Base-by-base conservation (phyloP, 495 filamentous ascomycete genomes). In the Lasiosphaeria miniovina region DNA sequence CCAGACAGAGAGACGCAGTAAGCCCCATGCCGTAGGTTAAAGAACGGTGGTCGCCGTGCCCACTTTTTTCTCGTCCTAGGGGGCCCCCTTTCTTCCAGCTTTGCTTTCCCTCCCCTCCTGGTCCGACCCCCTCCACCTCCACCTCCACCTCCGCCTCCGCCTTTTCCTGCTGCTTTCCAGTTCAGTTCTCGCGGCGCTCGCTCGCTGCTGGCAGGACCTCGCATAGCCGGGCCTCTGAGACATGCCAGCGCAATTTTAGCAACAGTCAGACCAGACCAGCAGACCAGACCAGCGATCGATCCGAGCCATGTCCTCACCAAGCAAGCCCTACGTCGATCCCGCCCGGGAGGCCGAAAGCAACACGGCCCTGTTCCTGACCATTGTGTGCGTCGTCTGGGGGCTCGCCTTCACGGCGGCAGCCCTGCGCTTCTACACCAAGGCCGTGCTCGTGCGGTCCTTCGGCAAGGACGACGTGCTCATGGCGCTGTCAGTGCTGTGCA, bases 381-480 rank as follows among this genome's bases (percentile, higher is more conserved):
- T 71, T 24, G 49, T 69, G 11, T 58, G 60, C 36, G 62, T 61
- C 3, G 34, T 67, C 15, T 64, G 61, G 55, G 36, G 61, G 12
- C 33, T 61, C 4, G 64, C 68, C 14, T 51, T 72, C 14, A 41
- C 61, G 34, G 58, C 68, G 0, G 64, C 63, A 2, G 40, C 48
- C 38, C 58, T 67, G 45, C 63, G 74, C 34, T 65, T 74, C 46
- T 77, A 74, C 60, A 71, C 70, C 17, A 61, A 73, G 38, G 60
- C 63, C 12, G 51, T 69, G 7, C 61, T 77, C 14, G 62, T 71
- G 49, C 69, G 74, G 14, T 66, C 68, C 17, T 68, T 72, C 43
- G 74, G 73, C 9, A 65, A 61, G 43, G 74, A 77, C 61, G 74
- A 86, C 63, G 80, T 75, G 49, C 71, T 80, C 41, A 80, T 83